These are phyloP conservation scores for Eudorina sp. DNA, from an alignment of 139 green algal species.

Conservation along the genomic window DNA sequence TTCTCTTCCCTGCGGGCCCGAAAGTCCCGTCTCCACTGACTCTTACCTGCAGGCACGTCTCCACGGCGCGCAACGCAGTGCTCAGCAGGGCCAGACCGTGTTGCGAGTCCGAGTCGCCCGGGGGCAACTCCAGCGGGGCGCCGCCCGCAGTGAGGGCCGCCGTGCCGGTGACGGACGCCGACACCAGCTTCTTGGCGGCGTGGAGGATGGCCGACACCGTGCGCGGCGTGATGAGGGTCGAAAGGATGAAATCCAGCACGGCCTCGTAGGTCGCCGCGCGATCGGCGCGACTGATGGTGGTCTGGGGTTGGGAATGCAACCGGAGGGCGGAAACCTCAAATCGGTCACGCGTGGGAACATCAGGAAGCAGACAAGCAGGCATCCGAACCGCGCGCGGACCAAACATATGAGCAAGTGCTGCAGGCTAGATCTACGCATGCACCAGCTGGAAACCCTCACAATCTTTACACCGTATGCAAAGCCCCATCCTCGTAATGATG, in stretches of 20 bases:
- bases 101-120: slow-evolving; percentile 52
- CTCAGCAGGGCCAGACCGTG: slow-evolving; percentile 58
- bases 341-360: too few relatives aligned
- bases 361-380: too few relatives aligned
- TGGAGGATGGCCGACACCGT: slow-evolving; percentile 60
- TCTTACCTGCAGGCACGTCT: slow-evolving; percentile 60
- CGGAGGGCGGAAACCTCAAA: too few relatives aligned
- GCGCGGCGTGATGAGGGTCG: slow-evolving; percentile 62
- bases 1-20: too few relatives aligned
- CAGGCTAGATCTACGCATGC: too few relatives aligned
- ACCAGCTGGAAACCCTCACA: too few relatives aligned
- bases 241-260: slow-evolving; percentile 63
- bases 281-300: slow-evolving; percentile 28
- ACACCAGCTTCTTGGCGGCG: slow-evolving; percentile 64
- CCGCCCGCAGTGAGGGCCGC: neutral
- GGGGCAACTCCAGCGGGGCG: slow-evolving; percentile 1
- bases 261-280: slow-evolving; percentile 54
- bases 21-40: too few relatives aligned
- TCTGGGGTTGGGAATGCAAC: too few relatives aligned
- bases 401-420: too few relatives aligned
- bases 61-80: slow-evolving; percentile 59
- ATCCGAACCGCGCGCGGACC: too few relatives aligned
- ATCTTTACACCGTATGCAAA: too few relatives aligned
- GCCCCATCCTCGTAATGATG: too few relatives aligned
- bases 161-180: slow-evolving; percentile 28